Percentiles rank a stretch among this genome's conserved stretches.
phyloP scores from a whole-genome alignment of 2,329 filamentous ascomycete species.

The Phialophora chinensis region DNA sequence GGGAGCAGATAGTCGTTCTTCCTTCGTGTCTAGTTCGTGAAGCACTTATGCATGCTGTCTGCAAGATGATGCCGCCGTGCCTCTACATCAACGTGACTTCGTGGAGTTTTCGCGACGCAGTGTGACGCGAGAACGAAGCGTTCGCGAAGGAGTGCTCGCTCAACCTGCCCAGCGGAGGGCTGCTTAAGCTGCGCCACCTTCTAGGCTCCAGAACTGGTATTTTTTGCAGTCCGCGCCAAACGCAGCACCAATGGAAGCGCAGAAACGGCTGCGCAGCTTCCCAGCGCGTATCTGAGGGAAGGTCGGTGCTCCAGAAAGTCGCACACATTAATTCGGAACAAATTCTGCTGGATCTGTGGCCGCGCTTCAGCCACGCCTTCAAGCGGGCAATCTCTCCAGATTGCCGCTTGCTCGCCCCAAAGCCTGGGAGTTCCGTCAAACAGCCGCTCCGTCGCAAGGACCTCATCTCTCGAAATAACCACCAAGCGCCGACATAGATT shows the following conservation, averaged over 20 bases:
- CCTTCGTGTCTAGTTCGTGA: constrained; percentile 33
- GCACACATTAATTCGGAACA: not conserved
- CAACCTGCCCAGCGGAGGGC: not conserved
- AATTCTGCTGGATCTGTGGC: constrained; percentile 22
- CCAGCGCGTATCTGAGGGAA: constrained; percentile 30
- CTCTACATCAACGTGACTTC: constrained; percentile 12
- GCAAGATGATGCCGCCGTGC: not conserved
- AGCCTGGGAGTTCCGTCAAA: constrained; percentile 16
- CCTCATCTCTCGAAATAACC: constrained; percentile 36
- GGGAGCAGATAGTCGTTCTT: constrained; percentile 23
- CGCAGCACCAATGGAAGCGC: constrained; percentile 24
- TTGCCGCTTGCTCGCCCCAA: constrained; percentile 20
- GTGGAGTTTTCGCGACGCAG: constrained; percentile 24
- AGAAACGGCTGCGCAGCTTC: constrained; percentile 7
- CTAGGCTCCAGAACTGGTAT: constrained; percentile 7
- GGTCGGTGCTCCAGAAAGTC: constrained; percentile 2
- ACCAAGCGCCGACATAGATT: constrained; percentile 37
- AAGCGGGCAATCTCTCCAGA: constrained; percentile 28
- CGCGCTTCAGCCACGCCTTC: constrained; percentile 31
- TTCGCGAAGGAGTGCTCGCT: too few relatives aligned
- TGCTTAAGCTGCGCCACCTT: constrained; percentile 22
- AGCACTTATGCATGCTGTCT: constrained; percentile 13
- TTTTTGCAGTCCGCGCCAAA: constrained; percentile 25
- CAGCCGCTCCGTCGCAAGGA: constrained; percentile 36
- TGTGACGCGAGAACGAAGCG: not conserved